A percentile compares a stretch with the other conserved stretches of the same genome.
Conservation (phyloP, 176 grass and related monocot species). For the Aegilops umbellulata region DNA sequence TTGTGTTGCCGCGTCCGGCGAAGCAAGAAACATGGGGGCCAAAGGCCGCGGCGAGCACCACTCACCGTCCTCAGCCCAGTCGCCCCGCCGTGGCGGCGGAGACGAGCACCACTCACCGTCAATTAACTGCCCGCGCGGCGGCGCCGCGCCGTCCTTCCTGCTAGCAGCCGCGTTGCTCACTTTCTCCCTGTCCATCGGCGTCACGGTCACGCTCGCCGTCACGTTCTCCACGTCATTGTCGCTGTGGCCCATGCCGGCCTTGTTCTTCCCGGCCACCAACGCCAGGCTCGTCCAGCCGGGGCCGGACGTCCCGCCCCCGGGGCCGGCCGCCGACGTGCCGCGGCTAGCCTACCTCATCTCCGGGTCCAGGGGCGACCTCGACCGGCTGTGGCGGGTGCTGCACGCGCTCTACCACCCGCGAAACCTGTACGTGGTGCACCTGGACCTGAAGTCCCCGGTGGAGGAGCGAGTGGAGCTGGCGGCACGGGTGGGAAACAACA, state of each 20-base stretch:
- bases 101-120: neutral
- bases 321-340: neutral
- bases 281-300: slow-evolving; percentile 20
- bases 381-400: slow-evolving; percentile 36
- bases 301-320: slow-evolving; percentile 14
- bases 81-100: neutral
- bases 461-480: slow-evolving; percentile 35
- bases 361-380: slow-evolving; percentile 38
- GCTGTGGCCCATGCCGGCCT: slow-evolving; percentile 20
- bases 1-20: neutral
- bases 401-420: slow-evolving; percentile 47
- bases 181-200: slow-evolving; percentile 41
- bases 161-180: neutral
- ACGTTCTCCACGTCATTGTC: slow-evolving; percentile 17
- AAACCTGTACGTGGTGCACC: slow-evolving; percentile 45
- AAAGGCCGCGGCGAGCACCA: slow-evolving; percentile 10
- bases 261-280: slow-evolving; percentile 2
- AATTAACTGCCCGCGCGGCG: neutral
- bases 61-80: slow-evolving; percentile 16
- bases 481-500: neutral
- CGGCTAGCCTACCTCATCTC: slow-evolving; percentile 54
- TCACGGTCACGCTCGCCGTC: slow-evolving; percentile 28
- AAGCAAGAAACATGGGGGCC: neutral
- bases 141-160: too few relatives aligned
- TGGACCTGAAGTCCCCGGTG: slow-evolving; percentile 41